These are phyloP conservation scores for Sophora flavescens DNA, from an alignment of 306 rosid species.

Conservation along the genomic window DNA sequence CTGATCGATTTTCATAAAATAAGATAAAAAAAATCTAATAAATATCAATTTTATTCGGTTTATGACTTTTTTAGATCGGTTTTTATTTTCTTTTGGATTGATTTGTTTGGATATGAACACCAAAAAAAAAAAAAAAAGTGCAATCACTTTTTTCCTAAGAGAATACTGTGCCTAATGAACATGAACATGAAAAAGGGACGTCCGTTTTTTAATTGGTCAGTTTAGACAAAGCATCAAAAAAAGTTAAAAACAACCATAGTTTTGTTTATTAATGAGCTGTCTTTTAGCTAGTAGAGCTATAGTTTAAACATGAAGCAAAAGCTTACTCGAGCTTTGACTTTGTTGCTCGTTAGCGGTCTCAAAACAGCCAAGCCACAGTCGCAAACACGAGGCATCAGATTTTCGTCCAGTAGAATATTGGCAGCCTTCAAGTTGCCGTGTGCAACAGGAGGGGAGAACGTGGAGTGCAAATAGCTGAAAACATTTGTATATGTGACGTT, in stretches of 20 bases:
- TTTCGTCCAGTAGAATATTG: constrained; percentile 87
- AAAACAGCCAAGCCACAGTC: constrained; percentile 80
- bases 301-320: constrained; percentile 5
- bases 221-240: neutral
- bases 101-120: too few species aligned
- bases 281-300: neutral
- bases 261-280: neutral
- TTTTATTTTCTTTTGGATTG: too few species aligned
- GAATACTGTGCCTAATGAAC: too few species aligned
- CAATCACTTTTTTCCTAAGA: neutral
- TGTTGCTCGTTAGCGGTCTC: constrained; percentile 72
- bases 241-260: constrained; percentile 4
- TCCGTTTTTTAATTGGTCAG: neutral
- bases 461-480: constrained; percentile 85
- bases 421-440: constrained; percentile 91
- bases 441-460: constrained; percentile 76
- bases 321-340: constrained; percentile 62
- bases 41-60: too few species aligned
- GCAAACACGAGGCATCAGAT: constrained; percentile 71
- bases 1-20: too few species aligned
- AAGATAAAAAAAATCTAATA: too few species aligned
- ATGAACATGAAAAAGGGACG: constrained; percentile 1
- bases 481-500: constrained; percentile 40
- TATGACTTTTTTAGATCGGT: too few species aligned
- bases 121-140: too few species aligned